Percentiles rank a stretch among this genome's conserved stretches.
Conservation (phyloP, 1,284 basidiomycete genomes). For the Earliella scabrosa region DNA sequence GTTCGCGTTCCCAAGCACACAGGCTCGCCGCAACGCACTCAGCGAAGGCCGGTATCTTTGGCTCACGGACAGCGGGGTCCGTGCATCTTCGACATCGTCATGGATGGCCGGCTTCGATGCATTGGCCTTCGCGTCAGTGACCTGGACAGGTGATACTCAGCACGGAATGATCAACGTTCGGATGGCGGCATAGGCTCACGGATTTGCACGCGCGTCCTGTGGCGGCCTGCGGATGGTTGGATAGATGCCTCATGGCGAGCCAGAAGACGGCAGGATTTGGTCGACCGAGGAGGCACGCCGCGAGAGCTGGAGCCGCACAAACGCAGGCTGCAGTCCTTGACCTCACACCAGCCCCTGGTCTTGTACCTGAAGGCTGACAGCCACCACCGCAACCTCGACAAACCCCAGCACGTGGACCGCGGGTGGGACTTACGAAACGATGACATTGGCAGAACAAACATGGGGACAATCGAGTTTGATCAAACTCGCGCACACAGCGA, state of each 20-base stretch:
- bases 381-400: not conserved
- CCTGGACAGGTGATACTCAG: too few relatives aligned
- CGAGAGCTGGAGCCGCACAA: not conserved
- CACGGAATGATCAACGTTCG: too few relatives aligned
- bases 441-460: too few relatives aligned
- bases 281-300: not conserved
- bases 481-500: not conserved
- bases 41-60: too few relatives aligned
- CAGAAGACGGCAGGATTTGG: not conserved
- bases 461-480: not conserved
- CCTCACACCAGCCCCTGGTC: not conserved
- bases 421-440: not conserved
- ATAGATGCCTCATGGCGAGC: not conserved
- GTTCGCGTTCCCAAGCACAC: not conserved
- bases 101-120: too few relatives aligned
- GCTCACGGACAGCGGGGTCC: too few relatives aligned
- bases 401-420: not conserved
- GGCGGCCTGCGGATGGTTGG: not conserved
- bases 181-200: too few relatives aligned
- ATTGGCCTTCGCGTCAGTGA: too few relatives aligned
- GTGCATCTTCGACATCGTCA: too few relatives aligned
- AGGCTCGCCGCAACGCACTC: too few relatives aligned
- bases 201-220: too few relatives aligned
- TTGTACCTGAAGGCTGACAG: not conserved
- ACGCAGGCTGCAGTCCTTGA: not conserved